Evolutionary conservation across 2,329 filamentous ascomycete species (phyloP).

Genomic region (Plectosphaerella cucumerina): DNA sequence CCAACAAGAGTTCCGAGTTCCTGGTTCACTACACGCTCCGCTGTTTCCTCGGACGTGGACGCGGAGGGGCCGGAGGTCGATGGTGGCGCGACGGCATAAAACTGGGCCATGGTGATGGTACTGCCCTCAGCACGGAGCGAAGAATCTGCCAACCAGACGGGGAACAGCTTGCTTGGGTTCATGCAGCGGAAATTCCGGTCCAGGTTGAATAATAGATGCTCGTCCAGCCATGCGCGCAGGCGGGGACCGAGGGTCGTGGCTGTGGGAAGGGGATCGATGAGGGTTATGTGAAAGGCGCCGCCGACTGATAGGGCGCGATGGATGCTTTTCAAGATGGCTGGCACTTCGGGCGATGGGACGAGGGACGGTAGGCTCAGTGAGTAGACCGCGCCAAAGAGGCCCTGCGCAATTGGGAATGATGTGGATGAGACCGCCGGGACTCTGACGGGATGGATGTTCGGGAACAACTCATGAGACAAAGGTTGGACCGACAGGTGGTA

Average conservation of each 20-base stretch:
- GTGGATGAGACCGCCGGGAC: constrained; percentile 32
- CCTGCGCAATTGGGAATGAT: constrained; percentile 31
- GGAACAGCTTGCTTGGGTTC: constrained; percentile 54
- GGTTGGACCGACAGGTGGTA: constrained; percentile 42
- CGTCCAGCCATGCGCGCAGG: constrained; percentile 58
- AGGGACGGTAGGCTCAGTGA: constrained; percentile 53
- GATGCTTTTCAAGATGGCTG: constrained; percentile 51
- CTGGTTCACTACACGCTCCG: constrained; percentile 29
- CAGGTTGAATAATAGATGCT: constrained; percentile 55
- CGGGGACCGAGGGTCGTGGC: constrained; percentile 49
- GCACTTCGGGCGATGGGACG: constrained; percentile 53
- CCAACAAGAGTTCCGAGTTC: constrained; percentile 50
- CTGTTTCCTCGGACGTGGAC: constrained; percentile 12
- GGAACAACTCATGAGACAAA: constrained; percentile 29
- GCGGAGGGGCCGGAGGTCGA: constrained; percentile 18
- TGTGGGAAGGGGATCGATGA: constrained; percentile 60
- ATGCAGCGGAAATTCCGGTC: constrained; percentile 55
- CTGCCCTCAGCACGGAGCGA: constrained; percentile 45
- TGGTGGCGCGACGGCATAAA: constrained; percentile 36
- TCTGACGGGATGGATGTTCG: constrained; percentile 34
- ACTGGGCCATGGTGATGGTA: constrained; percentile 42
- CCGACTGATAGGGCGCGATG: constrained; percentile 49
- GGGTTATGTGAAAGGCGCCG: constrained; percentile 53
- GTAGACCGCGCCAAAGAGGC: constrained; percentile 44
- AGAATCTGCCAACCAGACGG: constrained; percentile 54